A percentile compares a stretch with the other conserved stretches of the same genome.
Evolutionary conservation across 1,284 basidiomycete genomes (phyloP).

Genomic region (Ganoderma sinense): DNA sequence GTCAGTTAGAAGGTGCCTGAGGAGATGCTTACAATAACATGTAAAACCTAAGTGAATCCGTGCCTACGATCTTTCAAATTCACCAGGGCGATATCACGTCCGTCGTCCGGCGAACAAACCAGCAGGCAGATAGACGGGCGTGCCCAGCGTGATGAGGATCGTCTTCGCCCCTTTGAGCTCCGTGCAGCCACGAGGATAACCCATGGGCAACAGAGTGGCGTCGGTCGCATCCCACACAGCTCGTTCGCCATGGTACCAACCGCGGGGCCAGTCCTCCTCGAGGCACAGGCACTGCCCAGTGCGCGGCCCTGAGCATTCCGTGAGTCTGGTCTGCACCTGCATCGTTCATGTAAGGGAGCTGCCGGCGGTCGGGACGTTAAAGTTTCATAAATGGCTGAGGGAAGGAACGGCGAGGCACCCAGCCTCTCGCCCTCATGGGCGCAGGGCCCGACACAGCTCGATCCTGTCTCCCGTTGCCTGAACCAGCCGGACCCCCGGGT

Average conservation of each 20-base stretch:
- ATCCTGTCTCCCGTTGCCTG: neutral
- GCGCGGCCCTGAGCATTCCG: neutral
- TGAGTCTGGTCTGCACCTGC: neutral
- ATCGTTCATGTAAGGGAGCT: neutral
- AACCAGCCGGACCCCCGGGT: neutral
- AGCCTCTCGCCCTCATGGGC: neutral
- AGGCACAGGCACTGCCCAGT: neutral
- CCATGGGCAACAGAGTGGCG: neutral
- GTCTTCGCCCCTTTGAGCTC: neutral
- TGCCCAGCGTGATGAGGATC: neutral
- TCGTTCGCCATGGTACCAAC: neutral
- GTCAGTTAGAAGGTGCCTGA: neutral
- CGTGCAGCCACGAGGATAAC: neutral
- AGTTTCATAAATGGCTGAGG: neutral
- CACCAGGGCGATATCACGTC: neutral
- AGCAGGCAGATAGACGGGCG: neutral
- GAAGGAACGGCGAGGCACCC: neutral
- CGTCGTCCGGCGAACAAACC: neutral
- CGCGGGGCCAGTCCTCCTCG: neutral
- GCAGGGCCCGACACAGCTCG: neutral
- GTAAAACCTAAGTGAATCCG: neutral
- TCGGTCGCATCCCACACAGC: neutral
- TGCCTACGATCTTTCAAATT: neutral
- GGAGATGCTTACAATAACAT: neutral
- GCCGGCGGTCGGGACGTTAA: neutral